Evolutionary conservation across 768 basidiomycete genomes (phyloP), one percentile per base, ranked within the genome.

Genomic region (Jaapia argillacea): DNA sequence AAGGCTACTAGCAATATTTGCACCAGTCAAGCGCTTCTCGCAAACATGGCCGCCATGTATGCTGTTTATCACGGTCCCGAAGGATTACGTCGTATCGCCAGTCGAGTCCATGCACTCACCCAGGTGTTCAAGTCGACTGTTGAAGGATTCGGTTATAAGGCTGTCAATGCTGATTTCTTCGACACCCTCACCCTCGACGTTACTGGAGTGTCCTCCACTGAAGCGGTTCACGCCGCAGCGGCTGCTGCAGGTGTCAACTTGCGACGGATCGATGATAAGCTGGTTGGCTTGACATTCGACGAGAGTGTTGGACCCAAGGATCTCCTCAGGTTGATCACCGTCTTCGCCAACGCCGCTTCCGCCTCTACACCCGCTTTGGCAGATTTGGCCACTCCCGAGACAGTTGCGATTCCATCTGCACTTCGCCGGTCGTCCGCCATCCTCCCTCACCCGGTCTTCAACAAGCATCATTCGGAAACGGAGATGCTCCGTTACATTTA

Each of bases 41-140:
- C 96, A 16, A 99, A 99, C 65, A 97, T 97, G 90, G 90, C 96
- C 16, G 92, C 93, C 26, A 97, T 99, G 94, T 92, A 91, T 57
- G 92, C 92, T 4, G 79, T 97, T 18, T 98, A 96, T 60, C 96
- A 99, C 56, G 96, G 96, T 7, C 86, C 96, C 0, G 72, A 69
- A 36, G 92, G 93, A 45, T 72, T 99, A 23, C 68, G 71, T 45
- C 77, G 78, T 37, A 97, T 98, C 49, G 92, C 91, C 16, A 69
- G 74, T 57, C 90, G 87, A 64, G 87, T 97, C n/a, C 91, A 98
- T 60, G 72, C 79, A 16, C 77, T 89, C 52, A 85, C 96, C 0
- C 79, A 82, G 44, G 70, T 89, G 43, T 75, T 97, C 53, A 80
- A 75, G 56, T 59, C 68, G 2, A 63, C 75, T 1, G 68, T 94